Percentiles rank a stretch among this genome's conserved stretches.
Conservation (phyloP, 768 basidiomycete genomes). For the Agaricus subrufescens region DNA sequence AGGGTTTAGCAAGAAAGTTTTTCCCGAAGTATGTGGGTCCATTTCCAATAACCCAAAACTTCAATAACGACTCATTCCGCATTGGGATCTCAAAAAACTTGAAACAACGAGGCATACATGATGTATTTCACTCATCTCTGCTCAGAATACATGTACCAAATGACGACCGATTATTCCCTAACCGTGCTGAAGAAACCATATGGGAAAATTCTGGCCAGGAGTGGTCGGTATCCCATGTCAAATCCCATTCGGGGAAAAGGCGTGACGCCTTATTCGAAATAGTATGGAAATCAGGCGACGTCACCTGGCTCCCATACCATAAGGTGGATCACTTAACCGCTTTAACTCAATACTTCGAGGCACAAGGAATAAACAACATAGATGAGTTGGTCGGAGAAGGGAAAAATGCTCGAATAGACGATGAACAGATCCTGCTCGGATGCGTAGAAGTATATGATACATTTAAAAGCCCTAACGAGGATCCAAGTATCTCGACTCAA, state of each 20-base stretch:
- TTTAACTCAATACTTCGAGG: not conserved
- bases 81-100: no score
- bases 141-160: slow-evolving; percentile 28
- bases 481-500: no score
- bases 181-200: not conserved
- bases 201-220: slow-evolving; percentile 13
- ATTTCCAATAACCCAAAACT: not conserved
- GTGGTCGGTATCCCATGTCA: slow-evolving; percentile 23
- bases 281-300: slow-evolving; percentile 24
- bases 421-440: no score
- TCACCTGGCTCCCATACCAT: slow-evolving; percentile 25
- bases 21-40: not conserved
- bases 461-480: no score
- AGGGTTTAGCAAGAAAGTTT: not conserved
- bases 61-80: no score
- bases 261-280: slow-evolving; percentile 20
- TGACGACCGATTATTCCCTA: slow-evolving; percentile 31
- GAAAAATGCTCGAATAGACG: not conserved
- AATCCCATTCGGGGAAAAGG: slow-evolving; percentile 16
- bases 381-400: no score
- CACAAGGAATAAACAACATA: not conserved
- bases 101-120: no score
- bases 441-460: no score
- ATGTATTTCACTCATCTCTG: slow-evolving; percentile 26
- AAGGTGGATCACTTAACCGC: slow-evolving; percentile 2